A percentile compares a stretch with the other conserved stretches of the same genome.
phyloP scores from a whole-genome alignment of 2,329 filamentous ascomycete species.

The Rhexocercosporidium sp. region DNA sequence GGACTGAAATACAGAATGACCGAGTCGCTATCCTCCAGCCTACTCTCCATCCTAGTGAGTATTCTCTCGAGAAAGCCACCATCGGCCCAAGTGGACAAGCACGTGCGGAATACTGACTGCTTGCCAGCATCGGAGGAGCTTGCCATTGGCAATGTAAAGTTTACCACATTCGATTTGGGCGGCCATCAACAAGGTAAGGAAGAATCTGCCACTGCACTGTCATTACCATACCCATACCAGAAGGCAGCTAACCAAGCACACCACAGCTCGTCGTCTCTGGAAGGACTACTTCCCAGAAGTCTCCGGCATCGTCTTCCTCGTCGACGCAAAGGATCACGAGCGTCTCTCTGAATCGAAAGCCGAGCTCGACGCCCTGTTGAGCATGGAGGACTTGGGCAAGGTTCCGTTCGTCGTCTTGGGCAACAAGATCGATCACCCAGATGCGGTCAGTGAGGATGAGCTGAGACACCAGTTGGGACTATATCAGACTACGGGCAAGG shows the following conservation, averaged over 20 bases:
- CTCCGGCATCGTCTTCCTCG: conserved; percentile 94
- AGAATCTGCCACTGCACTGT: neutral
- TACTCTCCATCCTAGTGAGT: conserved; percentile 84
- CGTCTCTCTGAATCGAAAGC: conserved; percentile 93
- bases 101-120: conserved; percentile 35
- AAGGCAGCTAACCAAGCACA: conserved; percentile 22
- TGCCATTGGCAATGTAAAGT: conserved; percentile 89
- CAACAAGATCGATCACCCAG: conserved; percentile 99
- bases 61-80: neutral
- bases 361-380: conserved; percentile 92
- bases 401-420: conserved; percentile 95
- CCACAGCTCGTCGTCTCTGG: conserved; percentile 84
- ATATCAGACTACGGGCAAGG: conserved; percentile 96
- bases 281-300: conserved; percentile 98
- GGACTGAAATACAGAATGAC: conserved; percentile 68
- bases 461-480: conserved; percentile 89
- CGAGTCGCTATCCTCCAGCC: conserved; percentile 89
- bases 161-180: conserved; percentile 92
- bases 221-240: neutral
- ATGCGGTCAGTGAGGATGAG: conserved; percentile 94
- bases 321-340: conserved; percentile 97
- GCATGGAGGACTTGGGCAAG: conserved; percentile 96
- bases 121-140: conserved; percentile 82
- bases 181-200: conserved; percentile 88
- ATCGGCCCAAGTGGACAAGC: conserved; percentile 10